Conservation (phyloP, 106 monocot genomes). For the Posidonia australis region DNA sequence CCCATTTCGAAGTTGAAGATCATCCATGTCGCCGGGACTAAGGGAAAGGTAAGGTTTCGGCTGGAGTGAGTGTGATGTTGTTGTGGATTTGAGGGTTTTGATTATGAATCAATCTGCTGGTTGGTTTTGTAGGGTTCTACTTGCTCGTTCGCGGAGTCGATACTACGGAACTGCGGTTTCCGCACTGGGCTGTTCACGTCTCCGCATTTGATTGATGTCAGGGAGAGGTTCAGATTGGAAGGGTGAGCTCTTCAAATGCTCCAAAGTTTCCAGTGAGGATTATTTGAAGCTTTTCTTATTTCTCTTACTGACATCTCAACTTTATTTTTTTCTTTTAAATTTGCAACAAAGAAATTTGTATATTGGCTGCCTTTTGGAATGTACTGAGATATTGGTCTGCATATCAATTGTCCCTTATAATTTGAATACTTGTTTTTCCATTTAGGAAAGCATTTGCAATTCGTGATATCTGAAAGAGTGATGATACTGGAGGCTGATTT, state of each 20-base stretch:
- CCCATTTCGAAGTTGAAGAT: conserved; percentile 51
- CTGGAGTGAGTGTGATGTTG: neutral
- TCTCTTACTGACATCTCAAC: no score
- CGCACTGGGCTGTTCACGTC: conserved; percentile 90
- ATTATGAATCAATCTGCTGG: neutral
- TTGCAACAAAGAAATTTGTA: no score
- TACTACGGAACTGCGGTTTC: conserved; percentile 67
- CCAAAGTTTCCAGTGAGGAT: no score
- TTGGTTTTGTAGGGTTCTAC: conserved; percentile 60
- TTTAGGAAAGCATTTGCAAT: no score
- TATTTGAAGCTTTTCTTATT: no score
- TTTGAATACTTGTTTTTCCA: no score
- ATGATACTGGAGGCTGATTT: no score
- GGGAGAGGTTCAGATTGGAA: conserved; percentile 74
- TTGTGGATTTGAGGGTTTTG: neutral
- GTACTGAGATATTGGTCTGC: no score
- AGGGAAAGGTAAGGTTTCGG: conserved; percentile 56
- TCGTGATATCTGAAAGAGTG: no score
- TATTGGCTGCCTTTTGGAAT: no score
- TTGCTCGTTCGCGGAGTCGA: conserved; percentile 82
- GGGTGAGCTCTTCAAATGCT: conserved; percentile 36
- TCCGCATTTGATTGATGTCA: conserved; percentile 82
- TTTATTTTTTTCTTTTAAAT: no score
- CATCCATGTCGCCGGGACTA: conserved; percentile 91
- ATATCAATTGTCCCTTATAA: no score